Evolutionary conservation across 306 rosid genomes (phyloP), one percentile per base, ranked within the genome.

Genomic region (Alnus glutinosa): DNA sequence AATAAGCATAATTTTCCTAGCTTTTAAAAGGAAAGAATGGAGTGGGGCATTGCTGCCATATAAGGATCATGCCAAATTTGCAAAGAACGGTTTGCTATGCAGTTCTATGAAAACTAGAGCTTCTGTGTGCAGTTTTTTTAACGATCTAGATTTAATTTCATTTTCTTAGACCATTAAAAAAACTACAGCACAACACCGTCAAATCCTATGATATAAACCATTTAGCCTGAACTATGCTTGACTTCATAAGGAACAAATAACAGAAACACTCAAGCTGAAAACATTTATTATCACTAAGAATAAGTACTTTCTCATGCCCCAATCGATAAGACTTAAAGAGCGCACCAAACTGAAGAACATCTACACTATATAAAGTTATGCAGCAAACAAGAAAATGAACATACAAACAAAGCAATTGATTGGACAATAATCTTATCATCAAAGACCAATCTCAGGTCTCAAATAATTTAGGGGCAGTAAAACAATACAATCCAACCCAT

Each of bases 401-500:
- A 44, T 76, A 74, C 87, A 85, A 78, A 55, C 57, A 79, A 54
- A 82, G 84, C 85, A 87, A 83, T 75, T 77, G 46, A 83, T 75
- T 77, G 46, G 71, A 80, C 55, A 32, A 59, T 15, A 85, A 86
- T 81, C 66, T 44, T 73, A 50, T 28, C 55, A 77, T 85, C 73
- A 46, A 81, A 30, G 72, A 81, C 80, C 83, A 82, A 85, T 70
- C 77, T 79, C 44, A 54, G 78, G 75, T 85, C 77, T 83, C 82
- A 80, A 86, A 85, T 78, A 86, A 71, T 75, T 55, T 59, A 47
- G 51, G 78, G 85, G 87, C 82, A 81, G 50, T 61, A 18, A 50
- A 80, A 79, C 77, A 82, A 82, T 57, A 79, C 82, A 75, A 69
- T 68, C 83, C 55, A 74, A 59, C 82, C 80, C 86, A 76, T 92